Conservation (phyloP, 768 basidiomycete species). For the Tylopilus rubrobrunneus region DNA sequence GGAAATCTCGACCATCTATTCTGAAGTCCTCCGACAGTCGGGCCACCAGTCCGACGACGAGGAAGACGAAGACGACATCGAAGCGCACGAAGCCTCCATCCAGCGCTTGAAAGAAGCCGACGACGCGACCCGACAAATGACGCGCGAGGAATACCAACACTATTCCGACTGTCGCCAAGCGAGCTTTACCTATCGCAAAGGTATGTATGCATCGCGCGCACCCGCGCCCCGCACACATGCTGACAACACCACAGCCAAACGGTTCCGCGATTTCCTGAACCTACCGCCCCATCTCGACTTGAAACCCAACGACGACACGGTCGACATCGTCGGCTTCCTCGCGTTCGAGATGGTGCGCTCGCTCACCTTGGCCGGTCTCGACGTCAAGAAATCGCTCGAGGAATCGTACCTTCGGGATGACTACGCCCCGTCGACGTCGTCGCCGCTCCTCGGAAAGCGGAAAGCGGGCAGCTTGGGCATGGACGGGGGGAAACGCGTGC, state of each 20-base stretch:
- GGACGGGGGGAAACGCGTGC: slow-evolving; percentile 41
- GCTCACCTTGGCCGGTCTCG: slow-evolving; percentile 82
- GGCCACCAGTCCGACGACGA: slow-evolving; percentile 90
- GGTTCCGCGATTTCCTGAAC: slow-evolving; percentile 92
- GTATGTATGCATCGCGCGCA: slow-evolving; percentile 36
- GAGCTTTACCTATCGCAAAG: slow-evolving; percentile 95
- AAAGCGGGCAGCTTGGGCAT: slow-evolving; percentile 50
- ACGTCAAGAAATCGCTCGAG: slow-evolving; percentile 76
- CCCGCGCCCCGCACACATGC: not conserved
- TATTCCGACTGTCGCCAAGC: slow-evolving; percentile 97
- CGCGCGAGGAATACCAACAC: slow-evolving; percentile 93
- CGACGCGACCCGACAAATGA: slow-evolving; percentile 93
- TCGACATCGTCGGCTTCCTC: slow-evolving; percentile 96
- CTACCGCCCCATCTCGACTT: slow-evolving; percentile 82
- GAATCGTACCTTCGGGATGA: slow-evolving; percentile 66
- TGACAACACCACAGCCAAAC: slow-evolving; percentile 59
- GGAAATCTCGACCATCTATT: slow-evolving; percentile 91
- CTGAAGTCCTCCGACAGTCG: slow-evolving; percentile 72
- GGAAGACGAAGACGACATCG: slow-evolving; percentile 94
- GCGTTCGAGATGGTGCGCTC: slow-evolving; percentile 97
- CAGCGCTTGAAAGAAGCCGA: slow-evolving; percentile 92
- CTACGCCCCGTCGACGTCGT: slow-evolving; percentile 41
- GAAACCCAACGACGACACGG: slow-evolving; percentile 88
- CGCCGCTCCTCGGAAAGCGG: slow-evolving; percentile 67
- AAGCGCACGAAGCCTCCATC: slow-evolving; percentile 93